Base-by-base conservation (phyloP, 169 alveolate species). In the Cryptosporidium tyzzeri region DNA sequence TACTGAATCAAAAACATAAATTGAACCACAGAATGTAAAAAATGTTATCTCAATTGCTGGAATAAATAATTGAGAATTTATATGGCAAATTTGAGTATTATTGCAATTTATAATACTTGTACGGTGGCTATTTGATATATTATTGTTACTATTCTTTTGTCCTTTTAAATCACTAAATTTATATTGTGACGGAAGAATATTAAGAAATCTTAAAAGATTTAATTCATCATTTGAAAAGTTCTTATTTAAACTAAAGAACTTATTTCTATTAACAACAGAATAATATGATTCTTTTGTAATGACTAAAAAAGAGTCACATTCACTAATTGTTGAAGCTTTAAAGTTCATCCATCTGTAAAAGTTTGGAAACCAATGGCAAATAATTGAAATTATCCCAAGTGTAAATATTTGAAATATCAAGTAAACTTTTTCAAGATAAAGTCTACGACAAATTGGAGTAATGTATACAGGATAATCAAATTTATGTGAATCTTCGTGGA, bases 281-380 rank as follows among this genome's bases (percentile, higher is more conserved):
- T 80, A 80, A 41, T 62, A 80, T 21, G 61, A 37, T 44, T 59
- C 73, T 16, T 65, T 80, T 80, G 89, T 80, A 21, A 80, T 45
- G 35, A 62, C 53, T 23, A 80, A 29, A 61, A 80, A 80, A 59
- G 45, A 62, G 48, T 80, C 80, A 59, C 89, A 80, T 16, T 33
- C 59, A 62, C n/a, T 45, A 44, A 80, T 80, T 37, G 89, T 80
- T 7, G 89, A 80, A 23, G 89, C 59, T 29, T 55, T 62, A 48
- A 58, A 80, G 59, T 80, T 80, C 69, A 80, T 62, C 48, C 69
- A 41, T 44, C 89, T 37, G 50, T 45, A 80, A 5, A 59, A 12
- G 41, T 80, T 65, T 44, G 89, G 89, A 39, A 80, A 80, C 89
- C 89, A 80, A 44, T 80, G 68, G 35, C 69, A 62, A 62, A 80